phyloP scores from a whole-genome alignment of 176 grass and related monocot species.

The Lolium multiflorum region DNA sequence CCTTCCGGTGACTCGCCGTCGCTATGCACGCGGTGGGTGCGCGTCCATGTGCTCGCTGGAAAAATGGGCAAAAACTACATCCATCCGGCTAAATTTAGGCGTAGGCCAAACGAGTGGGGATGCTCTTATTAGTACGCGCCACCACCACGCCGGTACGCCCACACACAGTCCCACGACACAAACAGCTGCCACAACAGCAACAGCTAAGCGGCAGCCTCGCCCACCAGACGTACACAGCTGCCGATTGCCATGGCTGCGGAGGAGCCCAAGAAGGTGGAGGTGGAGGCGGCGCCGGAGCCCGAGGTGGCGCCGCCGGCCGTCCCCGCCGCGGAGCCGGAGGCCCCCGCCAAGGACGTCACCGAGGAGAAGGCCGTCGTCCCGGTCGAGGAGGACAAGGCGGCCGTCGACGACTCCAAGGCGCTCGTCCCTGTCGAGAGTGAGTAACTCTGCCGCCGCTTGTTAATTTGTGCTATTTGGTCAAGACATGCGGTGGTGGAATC shows the following conservation, averaged over 20 bases:
- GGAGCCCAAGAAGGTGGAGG: slow-evolving; percentile 86
- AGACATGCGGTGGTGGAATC: not conserved
- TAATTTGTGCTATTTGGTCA: not conserved
- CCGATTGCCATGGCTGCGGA: slow-evolving; percentile 59
- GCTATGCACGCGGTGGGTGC: no score
- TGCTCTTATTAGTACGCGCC: slow-evolving; percentile 48
- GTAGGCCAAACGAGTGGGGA: no score
- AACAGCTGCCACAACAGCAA: slow-evolving; percentile 36
- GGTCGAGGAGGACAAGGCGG: slow-evolving; percentile 51
- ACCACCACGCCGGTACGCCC: not conserved
- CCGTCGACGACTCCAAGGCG: slow-evolving; percentile 73
- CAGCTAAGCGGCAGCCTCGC: slow-evolving; percentile 3
- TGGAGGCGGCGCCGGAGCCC: slow-evolving; percentile 62
- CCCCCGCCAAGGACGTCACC: slow-evolving; percentile 75
- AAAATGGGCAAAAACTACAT: no score
- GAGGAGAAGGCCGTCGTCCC: slow-evolving; percentile 92
- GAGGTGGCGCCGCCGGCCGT: slow-evolving; percentile 25
- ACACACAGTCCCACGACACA: not conserved
- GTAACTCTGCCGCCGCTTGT: not conserved
- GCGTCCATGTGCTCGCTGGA: no score
- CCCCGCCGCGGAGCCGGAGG: slow-evolving; percentile 18
- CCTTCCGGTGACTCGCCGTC: no score
- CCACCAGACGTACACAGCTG: not conserved
- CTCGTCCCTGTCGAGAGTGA: slow-evolving; percentile 80
- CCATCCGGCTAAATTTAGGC: no score